Evolutionary conservation across 768 basidiomycete genomes (phyloP).

Genomic region (Amanita polypyramis): DNA sequence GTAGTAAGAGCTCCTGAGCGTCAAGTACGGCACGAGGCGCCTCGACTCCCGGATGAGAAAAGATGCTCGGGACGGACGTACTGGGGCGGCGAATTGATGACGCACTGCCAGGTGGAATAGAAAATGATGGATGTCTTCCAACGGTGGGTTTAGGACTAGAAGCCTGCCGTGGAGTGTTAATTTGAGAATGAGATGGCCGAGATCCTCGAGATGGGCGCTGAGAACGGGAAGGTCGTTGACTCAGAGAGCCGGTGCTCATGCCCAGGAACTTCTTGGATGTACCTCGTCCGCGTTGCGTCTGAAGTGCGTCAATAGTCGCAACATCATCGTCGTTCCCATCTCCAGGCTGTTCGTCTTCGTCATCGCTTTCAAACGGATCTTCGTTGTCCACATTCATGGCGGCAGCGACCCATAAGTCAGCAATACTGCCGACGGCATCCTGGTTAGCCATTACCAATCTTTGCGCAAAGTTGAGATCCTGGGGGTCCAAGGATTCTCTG

Average conservation of each 20-base stretch:
- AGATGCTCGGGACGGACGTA: slow-evolving; percentile 60
- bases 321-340: slow-evolving; percentile 18
- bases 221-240: slow-evolving; percentile 15
- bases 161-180: slow-evolving; percentile 4
- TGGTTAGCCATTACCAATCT: slow-evolving; percentile 88
- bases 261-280: slow-evolving; percentile 4
- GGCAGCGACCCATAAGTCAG: slow-evolving; percentile 95
- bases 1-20: slow-evolving; percentile 50
- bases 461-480: slow-evolving; percentile 80
- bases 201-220: not conserved
- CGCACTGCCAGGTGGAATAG: slow-evolving; percentile 21
- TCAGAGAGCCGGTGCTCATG: slow-evolving; percentile 7
- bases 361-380: slow-evolving; percentile 60
- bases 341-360: slow-evolving; percentile 21
- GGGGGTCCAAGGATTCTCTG: slow-evolving; percentile 26
- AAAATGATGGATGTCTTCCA: slow-evolving; percentile 17
- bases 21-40: slow-evolving; percentile 69
- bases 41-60: slow-evolving; percentile 73
- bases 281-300: slow-evolving; percentile 9
- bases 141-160: slow-evolving; percentile 16
- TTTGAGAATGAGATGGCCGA: slow-evolving; percentile 1
- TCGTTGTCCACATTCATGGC: slow-evolving; percentile 94
- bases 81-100: slow-evolving; percentile 46
- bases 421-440: slow-evolving; percentile 87
- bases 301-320: slow-evolving; percentile 10